Base-by-base conservation (phyloP, 176 grass and related monocot genomes). In the Leersia perrieri region DNA sequence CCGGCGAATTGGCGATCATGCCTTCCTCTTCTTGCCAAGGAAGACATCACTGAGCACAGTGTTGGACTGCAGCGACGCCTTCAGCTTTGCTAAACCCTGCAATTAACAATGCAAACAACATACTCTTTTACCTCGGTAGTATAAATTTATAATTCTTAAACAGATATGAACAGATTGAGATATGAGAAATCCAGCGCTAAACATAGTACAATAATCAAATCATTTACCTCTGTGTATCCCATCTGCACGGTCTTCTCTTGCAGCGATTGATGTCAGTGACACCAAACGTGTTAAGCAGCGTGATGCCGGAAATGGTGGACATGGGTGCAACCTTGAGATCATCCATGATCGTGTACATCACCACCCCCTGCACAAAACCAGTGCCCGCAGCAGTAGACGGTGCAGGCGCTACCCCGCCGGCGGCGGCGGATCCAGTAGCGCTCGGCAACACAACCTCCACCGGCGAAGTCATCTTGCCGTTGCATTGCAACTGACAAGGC, bases 1-100 rank as follows among this genome's bases (percentile, higher is more conserved):
- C n/a, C n/a, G n/a, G n/a, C n/a, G n/a, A n/a, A n/a, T n/a, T n/a
- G n/a, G n/a, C 35, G 35, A 38, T 38, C 35, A 38, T 3, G 35
- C 7, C 35, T 38, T 38, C 35, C 4, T 32, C 7, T 70, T 47
- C 40, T 40, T 75, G 40, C 34, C 6, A 8, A 91, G 63, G 41
- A 92, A 92, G 11, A 85, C 71, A 15, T 83, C 80, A 0, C 70
- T 87, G 35, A 93, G 90, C 32, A 87, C 84, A 9, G 62, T 84
- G 34, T 84, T 84, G 1, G 83, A 87, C 7, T 58, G 41, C 29
- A 89, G 71, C 3, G 87, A 84, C 0, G 74, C 79, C 76, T 78
- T 78, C 5, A 89, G 75, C 8, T 87, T 76, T 36, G 14, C 42
- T 70, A 92, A 22, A 2, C 90, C 66, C 78, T 88, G 39, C 41